Base-by-base conservation (phyloP, 805 yeast species). In the Zygosaccharomyces pseudorouxii region DNA sequence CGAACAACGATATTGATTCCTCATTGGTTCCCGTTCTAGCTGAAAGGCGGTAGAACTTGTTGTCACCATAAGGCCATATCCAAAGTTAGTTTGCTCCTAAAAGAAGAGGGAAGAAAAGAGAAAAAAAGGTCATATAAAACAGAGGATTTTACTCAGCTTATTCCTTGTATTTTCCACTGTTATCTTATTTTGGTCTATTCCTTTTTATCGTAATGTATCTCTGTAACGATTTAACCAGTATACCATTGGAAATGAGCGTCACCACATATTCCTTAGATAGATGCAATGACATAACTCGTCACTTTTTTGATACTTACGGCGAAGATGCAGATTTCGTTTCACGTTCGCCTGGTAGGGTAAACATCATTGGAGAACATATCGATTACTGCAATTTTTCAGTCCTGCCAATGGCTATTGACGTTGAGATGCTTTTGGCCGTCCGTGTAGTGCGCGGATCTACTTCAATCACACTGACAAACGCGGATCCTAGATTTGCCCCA, bases 271-370 rank as follows among this genome's bases (percentile, higher is more conserved):
- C 29, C 23, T 23, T 41, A 12, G 37, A 41, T 28, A 41, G 28
- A 16, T 41, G 44, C 27, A 41, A 23, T 25, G 36, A 41, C 9
- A 33, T 41, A 22, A 41, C 44, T 10, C 36, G 44, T 33, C 36
- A 36, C 9, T 41, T 41, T 25, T 41, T 28, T n/a, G 25, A 51
- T 7, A 42, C 52, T 2, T 77, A 71, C 54, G 72, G 65, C 45
- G 55, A 55, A 14, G 57, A 57, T 22, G 57, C 62, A 3, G 74
- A 72, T 29, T 75, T 81, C 58, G 64, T 79, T 33, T 69, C 81
- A 19, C 71, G 89, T 44, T 78, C 86, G 12, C 89, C 90, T n/a
- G 89, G 89, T 28, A 70, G 90, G 56, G 89, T 84, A 46, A 84
- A 83, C 62, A 68, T 84, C 50, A 81, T 84, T 48, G 89, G 90